Percentiles rank a stretch among this genome's conserved stretches.
phyloP scores from a whole-genome alignment of 257 asterid species.

The Przewalskia tangutica region DNA sequence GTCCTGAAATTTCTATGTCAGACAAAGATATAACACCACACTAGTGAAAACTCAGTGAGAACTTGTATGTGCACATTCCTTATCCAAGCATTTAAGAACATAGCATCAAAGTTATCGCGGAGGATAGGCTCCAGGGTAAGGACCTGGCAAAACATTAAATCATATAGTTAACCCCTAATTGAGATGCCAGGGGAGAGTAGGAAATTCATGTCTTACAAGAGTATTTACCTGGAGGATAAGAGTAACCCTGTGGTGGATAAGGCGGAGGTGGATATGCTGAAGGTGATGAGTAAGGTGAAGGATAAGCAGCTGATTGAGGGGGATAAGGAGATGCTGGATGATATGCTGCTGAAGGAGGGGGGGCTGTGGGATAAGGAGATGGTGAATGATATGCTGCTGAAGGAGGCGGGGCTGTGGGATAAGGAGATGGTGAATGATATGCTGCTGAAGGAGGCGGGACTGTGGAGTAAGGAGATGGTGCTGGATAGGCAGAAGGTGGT shows the following conservation, averaged over 20 bases:
- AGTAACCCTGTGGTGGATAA: conserved; percentile 19
- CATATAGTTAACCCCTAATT: neutral
- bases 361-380: conserved; percentile 14
- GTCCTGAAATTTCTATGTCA: neutral
- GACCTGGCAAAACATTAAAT: conserved; percentile 19
- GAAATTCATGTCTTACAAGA: conserved; percentile 8
- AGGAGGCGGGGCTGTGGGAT: conserved; percentile 21
- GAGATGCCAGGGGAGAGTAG: neutral
- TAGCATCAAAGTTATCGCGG: conserved; percentile 8
- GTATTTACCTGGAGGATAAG: conserved; percentile 33
- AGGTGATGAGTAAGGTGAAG: conserved; percentile 18
- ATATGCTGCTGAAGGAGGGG: conserved; percentile 23
- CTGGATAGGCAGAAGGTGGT: conserved; percentile 15
- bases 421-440: conserved; percentile 22
- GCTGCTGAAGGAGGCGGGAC: conserved; percentile 21
- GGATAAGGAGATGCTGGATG: conserved; percentile 19
- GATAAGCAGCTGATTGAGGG: conserved; percentile 7
- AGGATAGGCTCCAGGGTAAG: conserved; percentile 35
- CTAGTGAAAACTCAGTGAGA: neutral
- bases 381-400: conserved; percentile 20
- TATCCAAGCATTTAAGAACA: neutral
- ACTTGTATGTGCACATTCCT: neutral
- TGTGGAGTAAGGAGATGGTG: conserved; percentile 24
- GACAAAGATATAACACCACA: neutral
- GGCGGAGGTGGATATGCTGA: conserved; percentile 24